phyloP scores from a whole-genome alignment of 1,284 basidiomycete genomes.

The Rhodotorula mucilaginosa region DNA sequence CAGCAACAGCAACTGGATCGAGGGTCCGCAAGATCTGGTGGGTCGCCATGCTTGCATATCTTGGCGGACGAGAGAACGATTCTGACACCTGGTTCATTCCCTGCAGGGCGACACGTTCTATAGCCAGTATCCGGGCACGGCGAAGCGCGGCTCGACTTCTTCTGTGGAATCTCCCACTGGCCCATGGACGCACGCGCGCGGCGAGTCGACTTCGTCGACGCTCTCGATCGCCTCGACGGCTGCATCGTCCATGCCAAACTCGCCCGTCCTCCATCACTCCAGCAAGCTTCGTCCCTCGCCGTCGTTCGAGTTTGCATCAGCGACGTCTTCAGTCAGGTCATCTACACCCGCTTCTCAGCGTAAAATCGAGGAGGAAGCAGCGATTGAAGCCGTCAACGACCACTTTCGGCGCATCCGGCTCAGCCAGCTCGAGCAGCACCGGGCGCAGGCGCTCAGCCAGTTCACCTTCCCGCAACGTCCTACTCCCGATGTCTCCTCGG shows the following conservation, averaged over 20 bases:
- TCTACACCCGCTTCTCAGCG: constrained; percentile 30
- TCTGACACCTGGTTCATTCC: neutral
- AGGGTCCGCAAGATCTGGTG: constrained; percentile 28
- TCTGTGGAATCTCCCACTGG: constrained; percentile 17
- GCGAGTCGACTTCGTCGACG: constrained; percentile 29
- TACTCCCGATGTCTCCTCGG: neutral
- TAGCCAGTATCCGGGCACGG: constrained; percentile 8
- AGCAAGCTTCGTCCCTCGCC: neutral
- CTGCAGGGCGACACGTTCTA: constrained; percentile 25
- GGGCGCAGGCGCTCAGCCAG: neutral
- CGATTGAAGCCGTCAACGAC: constrained; percentile 32
- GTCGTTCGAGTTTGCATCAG: neutral
- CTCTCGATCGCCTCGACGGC: constrained; percentile 25
- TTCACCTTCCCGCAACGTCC: neutral
- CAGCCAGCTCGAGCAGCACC: constrained; percentile 27
- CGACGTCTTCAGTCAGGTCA: constrained; percentile 13
- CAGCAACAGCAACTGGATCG: constrained; percentile 22
- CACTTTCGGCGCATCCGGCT: constrained; percentile 32
- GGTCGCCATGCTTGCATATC: neutral
- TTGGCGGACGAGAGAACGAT: too few species aligned
- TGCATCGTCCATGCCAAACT: constrained; percentile 31
- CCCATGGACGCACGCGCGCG: constrained; percentile 31
- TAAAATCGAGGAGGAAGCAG: constrained; percentile 25
- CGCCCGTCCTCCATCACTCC: constrained; percentile 14
- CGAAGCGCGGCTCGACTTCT: constrained; percentile 20